These are phyloP conservation scores for Aegilops tauschii DNA, from an alignment of 176 grass and related monocot genomes.

Conservation along the genomic window DNA sequence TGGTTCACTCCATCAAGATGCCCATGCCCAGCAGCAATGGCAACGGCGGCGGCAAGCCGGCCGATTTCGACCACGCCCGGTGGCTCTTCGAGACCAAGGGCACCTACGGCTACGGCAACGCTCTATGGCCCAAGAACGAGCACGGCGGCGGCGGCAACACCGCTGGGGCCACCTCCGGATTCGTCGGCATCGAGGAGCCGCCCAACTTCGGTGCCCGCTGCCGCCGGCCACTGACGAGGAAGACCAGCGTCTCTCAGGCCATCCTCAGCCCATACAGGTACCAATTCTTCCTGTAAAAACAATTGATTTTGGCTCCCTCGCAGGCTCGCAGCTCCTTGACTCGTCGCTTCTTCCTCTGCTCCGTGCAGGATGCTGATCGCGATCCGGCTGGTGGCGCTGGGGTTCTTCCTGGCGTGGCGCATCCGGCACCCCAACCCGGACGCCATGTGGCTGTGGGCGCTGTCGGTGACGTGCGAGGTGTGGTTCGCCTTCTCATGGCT, in stretches of 20 bases:
- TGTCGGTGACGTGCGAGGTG: conserved; percentile 78
- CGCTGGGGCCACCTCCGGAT: conserved; percentile 33
- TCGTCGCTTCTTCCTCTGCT: background rate
- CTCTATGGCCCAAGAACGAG: conserved; percentile 80
- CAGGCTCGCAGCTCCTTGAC: background rate
- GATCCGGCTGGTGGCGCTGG: conserved; percentile 67
- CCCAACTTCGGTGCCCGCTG: conserved; percentile 65
- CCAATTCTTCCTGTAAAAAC: background rate
- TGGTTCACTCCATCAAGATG: conserved; percentile 77
- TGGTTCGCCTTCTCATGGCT: conserved; percentile 99
- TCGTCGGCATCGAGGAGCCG: conserved; percentile 73
- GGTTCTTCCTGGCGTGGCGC: conserved; percentile 83
- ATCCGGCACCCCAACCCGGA: conserved; percentile 82
- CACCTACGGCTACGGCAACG: conserved; percentile 94
- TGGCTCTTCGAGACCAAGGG: conserved; percentile 99
- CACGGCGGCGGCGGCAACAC: background rate
- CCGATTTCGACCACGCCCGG: conserved; percentile 80
- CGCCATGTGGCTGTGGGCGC: conserved; percentile 75
- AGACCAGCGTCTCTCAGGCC: conserved; percentile 79
- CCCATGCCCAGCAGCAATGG: conserved; percentile 33
- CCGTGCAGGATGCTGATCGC: conserved; percentile 61
- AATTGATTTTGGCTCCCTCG: background rate
- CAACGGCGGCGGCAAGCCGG: conserved; percentile 35
- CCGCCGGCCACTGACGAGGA: conserved; percentile 71
- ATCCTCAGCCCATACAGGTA: conserved; percentile 96